These are phyloP conservation scores for Nemania serpens DNA, from an alignment of 2,329 filamentous ascomycete genomes.

Conservation along the genomic window DNA sequence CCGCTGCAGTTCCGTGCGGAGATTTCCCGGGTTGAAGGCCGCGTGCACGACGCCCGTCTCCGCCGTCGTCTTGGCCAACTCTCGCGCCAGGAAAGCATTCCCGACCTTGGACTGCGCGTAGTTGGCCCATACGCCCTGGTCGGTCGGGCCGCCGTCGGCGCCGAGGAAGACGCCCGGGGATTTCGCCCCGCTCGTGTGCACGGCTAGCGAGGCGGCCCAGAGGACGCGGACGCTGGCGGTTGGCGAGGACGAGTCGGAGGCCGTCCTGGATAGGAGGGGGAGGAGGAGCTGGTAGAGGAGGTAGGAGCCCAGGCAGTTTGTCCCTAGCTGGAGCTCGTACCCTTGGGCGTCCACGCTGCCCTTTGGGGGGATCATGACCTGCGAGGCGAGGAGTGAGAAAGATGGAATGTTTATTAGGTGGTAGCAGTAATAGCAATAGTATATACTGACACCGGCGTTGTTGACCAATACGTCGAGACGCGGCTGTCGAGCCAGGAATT, in stretches of 20 bases:
- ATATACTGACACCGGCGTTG: background rate
- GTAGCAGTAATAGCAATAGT: background rate
- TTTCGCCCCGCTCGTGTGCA: background rate
- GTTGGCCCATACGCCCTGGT: background rate
- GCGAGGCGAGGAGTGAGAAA: too few species aligned
- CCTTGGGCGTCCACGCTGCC: background rate
- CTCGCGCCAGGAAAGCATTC: background rate
- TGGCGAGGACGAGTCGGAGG: background rate
- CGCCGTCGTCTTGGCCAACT: background rate
- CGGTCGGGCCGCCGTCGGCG: background rate
- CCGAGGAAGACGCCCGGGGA: background rate
- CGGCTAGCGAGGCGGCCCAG: background rate
- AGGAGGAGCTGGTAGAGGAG: background rate
- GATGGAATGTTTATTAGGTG: background rate
- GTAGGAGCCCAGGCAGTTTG: background rate
- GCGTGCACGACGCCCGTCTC: background rate
- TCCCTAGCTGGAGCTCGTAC: background rate
- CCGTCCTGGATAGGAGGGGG: background rate
- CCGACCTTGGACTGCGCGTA: background rate
- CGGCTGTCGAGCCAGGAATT: background rate
- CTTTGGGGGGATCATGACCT: background rate
- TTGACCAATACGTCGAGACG: constrained; percentile 1
- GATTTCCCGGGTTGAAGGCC: background rate
- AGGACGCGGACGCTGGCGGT: background rate
- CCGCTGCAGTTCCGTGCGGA: background rate